Evolutionary conservation across 78 protist species (phyloP), one percentile per base, ranked within the genome.

Genomic region (Capsaspora owczarzaki): DNA sequence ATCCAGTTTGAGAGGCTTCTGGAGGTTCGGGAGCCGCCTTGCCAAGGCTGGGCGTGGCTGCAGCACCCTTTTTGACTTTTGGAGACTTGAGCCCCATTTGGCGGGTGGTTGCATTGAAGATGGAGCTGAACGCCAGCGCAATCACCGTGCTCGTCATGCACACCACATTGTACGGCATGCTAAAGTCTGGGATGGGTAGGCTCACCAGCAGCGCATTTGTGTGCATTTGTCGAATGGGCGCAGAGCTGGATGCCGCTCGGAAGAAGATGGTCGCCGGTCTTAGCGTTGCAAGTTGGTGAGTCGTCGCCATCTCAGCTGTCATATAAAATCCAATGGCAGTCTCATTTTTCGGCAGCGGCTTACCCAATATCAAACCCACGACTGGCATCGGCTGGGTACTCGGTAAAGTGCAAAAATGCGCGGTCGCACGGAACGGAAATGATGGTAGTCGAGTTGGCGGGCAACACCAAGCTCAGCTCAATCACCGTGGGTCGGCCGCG

Each of bases 91-190:
- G 61, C 61, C 10, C 81, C 16, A 75, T 43, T 68, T 83, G 78
- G 63, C 89, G 74, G 25, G 85, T 88, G 10, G 76, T 38, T 20
- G 74, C 78, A 40, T 82, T 85, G 43, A 79, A 68, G 79, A 82
- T 61, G 40, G 82, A 68, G 49, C 94, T 93, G 51, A 89, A 90
- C 44, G 84, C 82, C 53, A 92, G 77, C 29, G 93, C 89, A 33
- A 92, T 56, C 25, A 84, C 85, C 8, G 96, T 92, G 69, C 91
- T 74, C 27, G 94, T 81, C 25, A 90, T 44, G 3, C 90, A 79
- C 43, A 92, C 80, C 42, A 92, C 96, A 63, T 92, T 92, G 84
- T 90, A 92, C 29, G 93, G 90, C 96, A 92, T 92, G 71, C 89
- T 83, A 82, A 92, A 90, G 84, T 92, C 96, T 16, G 96, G 96